Conservation (phyloP, 345 rosid genomes). For the Eucalyptus sp. region DNA sequence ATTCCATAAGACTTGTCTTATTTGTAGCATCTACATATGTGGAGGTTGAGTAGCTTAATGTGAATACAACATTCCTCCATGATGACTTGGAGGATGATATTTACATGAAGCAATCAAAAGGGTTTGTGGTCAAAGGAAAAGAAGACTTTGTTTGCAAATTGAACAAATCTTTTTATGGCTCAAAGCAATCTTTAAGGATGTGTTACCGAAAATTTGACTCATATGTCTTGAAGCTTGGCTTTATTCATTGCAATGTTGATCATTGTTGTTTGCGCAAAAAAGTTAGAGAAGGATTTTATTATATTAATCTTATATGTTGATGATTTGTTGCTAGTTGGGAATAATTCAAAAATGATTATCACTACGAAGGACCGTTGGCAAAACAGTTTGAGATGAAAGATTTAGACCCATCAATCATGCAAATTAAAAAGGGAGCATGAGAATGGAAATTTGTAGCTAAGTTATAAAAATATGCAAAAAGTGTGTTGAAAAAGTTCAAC, state of each 20-base stretch:
- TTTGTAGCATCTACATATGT: not conserved
- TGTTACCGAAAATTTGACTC: not conserved
- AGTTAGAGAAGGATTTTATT: not conserved
- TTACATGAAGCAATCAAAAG: not conserved
- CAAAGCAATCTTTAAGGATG: not conserved
- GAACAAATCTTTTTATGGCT: not conserved
- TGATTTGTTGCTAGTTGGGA: not conserved
- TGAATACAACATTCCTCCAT: not conserved
- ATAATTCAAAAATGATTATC: not conserved
- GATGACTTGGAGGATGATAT: not conserved
- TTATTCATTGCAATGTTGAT: not conserved
- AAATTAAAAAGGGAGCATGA: not conserved
- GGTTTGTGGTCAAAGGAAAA: not conserved
- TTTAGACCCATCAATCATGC: not conserved
- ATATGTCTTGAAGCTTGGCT: not conserved
- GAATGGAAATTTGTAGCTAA: not conserved
- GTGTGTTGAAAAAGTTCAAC: not conserved
- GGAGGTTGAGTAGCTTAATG: not conserved
- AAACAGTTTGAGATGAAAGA: not conserved
- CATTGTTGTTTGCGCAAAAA: not conserved
- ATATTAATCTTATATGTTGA: too few relatives aligned
- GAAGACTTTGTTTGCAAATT: not conserved
- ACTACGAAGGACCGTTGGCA: not conserved
- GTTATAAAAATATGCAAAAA: not conserved
- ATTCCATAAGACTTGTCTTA: not conserved